Conservation (phyloP, 441 rosid species). For the Pelargonium myrrhifolium region DNA sequence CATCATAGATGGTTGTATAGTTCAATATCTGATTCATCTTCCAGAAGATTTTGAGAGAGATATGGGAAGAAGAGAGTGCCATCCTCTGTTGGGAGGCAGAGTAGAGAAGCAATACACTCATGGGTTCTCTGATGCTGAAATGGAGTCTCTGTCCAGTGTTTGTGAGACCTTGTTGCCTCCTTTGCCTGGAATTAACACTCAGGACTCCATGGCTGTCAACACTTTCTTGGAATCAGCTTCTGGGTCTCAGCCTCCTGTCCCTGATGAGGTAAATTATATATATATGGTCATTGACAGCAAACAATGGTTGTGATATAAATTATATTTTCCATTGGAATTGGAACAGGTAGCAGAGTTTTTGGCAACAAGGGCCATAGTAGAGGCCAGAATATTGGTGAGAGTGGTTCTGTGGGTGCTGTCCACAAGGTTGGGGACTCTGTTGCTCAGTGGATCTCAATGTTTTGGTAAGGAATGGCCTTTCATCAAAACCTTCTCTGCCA, state of each 20-base stretch:
- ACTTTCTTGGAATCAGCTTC: conserved; percentile 41
- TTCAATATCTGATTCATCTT: no score
- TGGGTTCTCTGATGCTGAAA: conserved; percentile 11
- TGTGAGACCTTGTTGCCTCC: conserved; percentile 33
- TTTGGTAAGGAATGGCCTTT: conserved; percentile 48
- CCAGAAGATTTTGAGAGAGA: no score
- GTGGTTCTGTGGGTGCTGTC: conserved; percentile 29
- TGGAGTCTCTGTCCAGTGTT: no score
- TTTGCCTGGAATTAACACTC: conserved; percentile 14
- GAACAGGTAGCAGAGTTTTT: conserved; percentile 42
- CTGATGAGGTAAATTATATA: conserved; percentile 41
- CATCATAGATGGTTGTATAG: no score
- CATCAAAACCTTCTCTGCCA: conserved; percentile 34
- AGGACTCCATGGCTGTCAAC: conserved; percentile 7
- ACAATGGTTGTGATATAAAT: no score
- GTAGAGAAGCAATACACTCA: conserved; percentile 22
- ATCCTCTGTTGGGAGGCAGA: conserved; percentile 32
- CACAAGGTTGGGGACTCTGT: conserved; percentile 60
- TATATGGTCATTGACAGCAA: no score
- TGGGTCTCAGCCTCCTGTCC: conserved; percentile 37
- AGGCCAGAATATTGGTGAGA: conserved; percentile 31
- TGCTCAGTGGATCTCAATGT: conserved; percentile 54
- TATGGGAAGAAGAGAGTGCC: conserved; percentile 25
- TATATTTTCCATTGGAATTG: no score
- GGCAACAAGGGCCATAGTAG: conserved; percentile 27